Evolutionary conservation across 2,329 filamentous ascomycete species (phyloP).

Genomic region (Lasiodiplodia hormozganensis): DNA sequence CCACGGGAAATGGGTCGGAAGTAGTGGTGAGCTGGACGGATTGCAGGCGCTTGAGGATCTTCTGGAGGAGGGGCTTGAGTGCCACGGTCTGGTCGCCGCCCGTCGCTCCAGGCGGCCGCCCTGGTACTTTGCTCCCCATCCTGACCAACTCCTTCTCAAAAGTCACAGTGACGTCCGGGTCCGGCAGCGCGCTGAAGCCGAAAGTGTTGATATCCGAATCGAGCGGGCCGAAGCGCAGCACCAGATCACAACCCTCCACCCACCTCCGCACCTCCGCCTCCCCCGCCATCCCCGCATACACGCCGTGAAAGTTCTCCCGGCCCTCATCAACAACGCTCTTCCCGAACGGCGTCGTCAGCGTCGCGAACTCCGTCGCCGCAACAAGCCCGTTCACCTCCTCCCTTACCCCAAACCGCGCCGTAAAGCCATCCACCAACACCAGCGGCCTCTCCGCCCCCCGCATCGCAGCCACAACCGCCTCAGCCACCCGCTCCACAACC

Average conservation of each 20-base stretch:
- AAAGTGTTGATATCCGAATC: constrained; percentile 57
- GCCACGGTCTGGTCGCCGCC: constrained; percentile 66
- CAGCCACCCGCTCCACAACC: constrained; percentile 35
- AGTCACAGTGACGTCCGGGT: constrained; percentile 26
- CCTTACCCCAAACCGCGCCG: constrained; percentile 51
- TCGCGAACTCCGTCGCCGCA: constrained; percentile 54
- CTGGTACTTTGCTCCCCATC: not conserved
- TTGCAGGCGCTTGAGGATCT: not conserved
- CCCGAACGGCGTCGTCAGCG: constrained; percentile 56
- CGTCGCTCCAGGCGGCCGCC: too few relatives aligned
- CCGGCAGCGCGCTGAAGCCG: constrained; percentile 48
- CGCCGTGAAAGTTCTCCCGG: constrained; percentile 56
- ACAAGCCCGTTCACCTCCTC: constrained; percentile 53
- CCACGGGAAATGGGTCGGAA: not conserved
- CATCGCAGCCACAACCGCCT: constrained; percentile 44
- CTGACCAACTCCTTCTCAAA: not conserved
- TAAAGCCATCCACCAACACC: constrained; percentile 61
- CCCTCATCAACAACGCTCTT: constrained; percentile 61
- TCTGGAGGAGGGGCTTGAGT: constrained; percentile 50
- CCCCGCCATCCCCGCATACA: constrained; percentile 56
- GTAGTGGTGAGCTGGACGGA: not conserved
- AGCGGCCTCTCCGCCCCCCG: constrained; percentile 55
- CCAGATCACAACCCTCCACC: constrained; percentile 52
- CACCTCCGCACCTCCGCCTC: constrained; percentile 43
- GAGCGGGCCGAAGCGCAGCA: constrained; percentile 57